A percentile compares a stretch with the other conserved stretches of the same genome.
Conservation (phyloP, 2,329 filamentous ascomycete genomes). For the Aspergillus fructus region DNA sequence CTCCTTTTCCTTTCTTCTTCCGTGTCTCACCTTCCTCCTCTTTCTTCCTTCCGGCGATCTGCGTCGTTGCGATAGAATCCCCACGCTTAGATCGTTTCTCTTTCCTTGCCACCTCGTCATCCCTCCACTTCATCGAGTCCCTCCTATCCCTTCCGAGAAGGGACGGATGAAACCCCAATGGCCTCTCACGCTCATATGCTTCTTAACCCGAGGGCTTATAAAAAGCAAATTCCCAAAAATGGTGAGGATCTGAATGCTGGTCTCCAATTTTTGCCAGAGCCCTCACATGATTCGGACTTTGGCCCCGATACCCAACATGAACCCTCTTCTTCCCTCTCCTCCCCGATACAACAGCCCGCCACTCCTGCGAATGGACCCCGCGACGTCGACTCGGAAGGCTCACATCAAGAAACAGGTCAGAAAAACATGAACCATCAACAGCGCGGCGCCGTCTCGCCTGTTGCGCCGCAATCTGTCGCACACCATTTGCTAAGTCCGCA, state of each 20-base stretch:
- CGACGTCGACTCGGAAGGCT: constrained; percentile 20
- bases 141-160: constrained; percentile 14
- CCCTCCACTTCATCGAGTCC: not conserved
- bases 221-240: constrained; percentile 32
- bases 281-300: constrained; percentile 7
- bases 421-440: constrained; percentile 18
- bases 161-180: constrained; percentile 25
- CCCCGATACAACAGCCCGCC: constrained; percentile 13
- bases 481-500: constrained; percentile 23
- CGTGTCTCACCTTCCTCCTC: not conserved
- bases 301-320: constrained; percentile 9
- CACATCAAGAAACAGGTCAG: constrained; percentile 24
- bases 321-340: constrained; percentile 13
- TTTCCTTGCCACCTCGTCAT: constrained; percentile 2
- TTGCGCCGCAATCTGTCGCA: constrained; percentile 22
- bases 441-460: constrained; percentile 12
- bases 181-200: constrained; percentile 44
- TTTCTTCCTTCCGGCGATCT: not conserved
- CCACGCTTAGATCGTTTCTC: not conserved
- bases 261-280: constrained; percentile 8
- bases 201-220: constrained; percentile 44
- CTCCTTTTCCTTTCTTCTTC: not conserved
- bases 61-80: not conserved
- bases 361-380: constrained; percentile 18
- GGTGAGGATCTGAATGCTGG: constrained; percentile 28